Base-by-base conservation (phyloP, 352 stramenopile species). In the Pythium brassicae region DNA sequence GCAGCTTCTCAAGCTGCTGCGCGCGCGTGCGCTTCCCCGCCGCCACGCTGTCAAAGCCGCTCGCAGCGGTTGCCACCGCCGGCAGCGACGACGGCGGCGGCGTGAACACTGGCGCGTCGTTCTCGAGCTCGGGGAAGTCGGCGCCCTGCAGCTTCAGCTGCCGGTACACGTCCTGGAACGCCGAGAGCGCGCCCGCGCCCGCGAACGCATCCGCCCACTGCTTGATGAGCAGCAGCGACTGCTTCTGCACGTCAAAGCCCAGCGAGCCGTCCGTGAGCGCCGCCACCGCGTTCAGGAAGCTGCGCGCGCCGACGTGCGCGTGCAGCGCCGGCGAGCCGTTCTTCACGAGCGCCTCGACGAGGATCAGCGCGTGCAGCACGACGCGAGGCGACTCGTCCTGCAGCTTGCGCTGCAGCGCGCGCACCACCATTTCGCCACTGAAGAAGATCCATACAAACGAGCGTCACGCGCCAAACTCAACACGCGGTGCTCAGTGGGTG, bases 151-250 rank as follows among this genome's bases (percentile, higher is more conserved):
- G 65, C 66, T 92, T 87, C 10, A 94, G 72, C 65, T 90, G 81
- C 22, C 70, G 65, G 55, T 92, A 92, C 20, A 78, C 75, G 60
- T 94, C 80, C 42, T 91, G 78, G 53, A 94, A 92, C 2, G 74
- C 66, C 17, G 71, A 66, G 14, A 87, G 57, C 20, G n/a, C 42
- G 5, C 11, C 39, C 17, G 17, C 20, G 23, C 65, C 65, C 4
- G 72, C 50, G 55, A 90, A 94, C 14, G 79, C 80, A 35, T 85
- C 80, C 0, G 81, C 80, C 85, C 85, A 94, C 47, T 94, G 83
- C 57, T 84, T 83, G 63, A 94, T 91, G 57, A 94, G 59, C 53
- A 83, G 57, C 34, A 90, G 60, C 39, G 85, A 70, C 57, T 89
- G 78, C 53, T 85, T 78, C 66, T 90, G 83, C 46, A 90, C 85